phyloP scores from a whole-genome alignment of 768 basidiomycete species.

The Strobilomyces echinocephalus region DNA sequence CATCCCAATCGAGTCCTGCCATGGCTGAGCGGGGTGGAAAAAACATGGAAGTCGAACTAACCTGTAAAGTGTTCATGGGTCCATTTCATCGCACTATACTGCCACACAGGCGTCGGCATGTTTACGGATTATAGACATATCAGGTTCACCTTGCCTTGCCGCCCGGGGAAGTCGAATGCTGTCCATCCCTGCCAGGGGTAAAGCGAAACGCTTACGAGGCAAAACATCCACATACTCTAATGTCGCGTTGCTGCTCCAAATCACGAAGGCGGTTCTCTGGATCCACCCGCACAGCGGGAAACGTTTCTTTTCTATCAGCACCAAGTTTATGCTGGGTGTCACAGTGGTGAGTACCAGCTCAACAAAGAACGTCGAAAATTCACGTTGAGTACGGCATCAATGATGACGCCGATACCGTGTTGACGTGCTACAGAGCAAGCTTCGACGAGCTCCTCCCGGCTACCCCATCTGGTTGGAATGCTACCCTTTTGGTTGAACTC shows the following conservation, averaged over 20 bases:
- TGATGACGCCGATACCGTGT: constrained; percentile 68
- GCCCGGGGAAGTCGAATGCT: constrained; percentile 77
- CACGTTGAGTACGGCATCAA: constrained; percentile 90
- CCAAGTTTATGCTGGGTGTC: constrained; percentile 71
- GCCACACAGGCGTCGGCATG: background rate
- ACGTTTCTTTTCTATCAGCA: constrained; percentile 69
- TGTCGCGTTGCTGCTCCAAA: constrained; percentile 54
- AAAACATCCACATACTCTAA: constrained; percentile 47
- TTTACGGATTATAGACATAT: constrained; percentile 4
- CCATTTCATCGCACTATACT: constrained; percentile 76
- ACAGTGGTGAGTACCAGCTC: constrained; percentile 5
- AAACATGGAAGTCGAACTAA: too few species aligned
- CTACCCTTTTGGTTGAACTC: constrained; percentile 78
- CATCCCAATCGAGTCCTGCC: constrained; percentile 81
- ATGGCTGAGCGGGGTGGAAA: background rate
- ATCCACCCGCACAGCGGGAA: constrained; percentile 68
- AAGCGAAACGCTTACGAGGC: background rate
- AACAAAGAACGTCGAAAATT: constrained; percentile 12
- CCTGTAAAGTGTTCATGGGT: constrained; percentile 77
- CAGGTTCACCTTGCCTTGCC: constrained; percentile 58
- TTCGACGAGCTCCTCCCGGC: constrained; percentile 67
- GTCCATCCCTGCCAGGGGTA: constrained; percentile 64
- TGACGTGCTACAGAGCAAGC: constrained; percentile 66
- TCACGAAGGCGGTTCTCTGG: constrained; percentile 60
- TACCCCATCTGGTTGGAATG: constrained; percentile 79